phyloP scores from a whole-genome alignment of 2,329 filamentous ascomycete genomes.

The Blastomyces parvus region DNA sequence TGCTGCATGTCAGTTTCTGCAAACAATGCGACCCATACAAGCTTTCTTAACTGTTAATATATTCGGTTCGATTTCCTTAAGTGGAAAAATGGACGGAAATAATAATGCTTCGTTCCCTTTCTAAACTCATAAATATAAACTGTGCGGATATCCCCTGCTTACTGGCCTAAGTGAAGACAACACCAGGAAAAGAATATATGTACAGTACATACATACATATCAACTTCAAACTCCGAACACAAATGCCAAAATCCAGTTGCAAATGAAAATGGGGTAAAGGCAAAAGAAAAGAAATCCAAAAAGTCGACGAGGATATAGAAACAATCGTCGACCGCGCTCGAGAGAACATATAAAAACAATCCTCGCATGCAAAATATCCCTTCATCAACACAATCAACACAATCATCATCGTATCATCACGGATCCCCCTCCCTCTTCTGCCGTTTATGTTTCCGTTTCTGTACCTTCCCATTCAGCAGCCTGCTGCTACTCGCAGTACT shows the following conservation, averaged over 20 bases:
- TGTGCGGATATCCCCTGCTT: neutral
- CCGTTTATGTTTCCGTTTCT: slow-evolving; percentile 4
- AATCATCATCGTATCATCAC: neutral
- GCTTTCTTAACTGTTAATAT: too few relatives aligned
- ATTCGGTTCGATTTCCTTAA: too few relatives aligned
- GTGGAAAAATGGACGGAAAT: too few relatives aligned
- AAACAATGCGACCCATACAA: too few relatives aligned
- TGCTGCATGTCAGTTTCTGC: too few relatives aligned
- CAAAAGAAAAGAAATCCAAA: neutral
- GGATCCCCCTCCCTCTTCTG: neutral
- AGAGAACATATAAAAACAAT: neutral
- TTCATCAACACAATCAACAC: neutral
- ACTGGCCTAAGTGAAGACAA: neutral
- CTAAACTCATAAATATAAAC: slow-evolving; percentile 33
- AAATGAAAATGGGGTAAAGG: neutral
- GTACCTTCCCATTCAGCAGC: neutral
- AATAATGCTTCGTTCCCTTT: slow-evolving; percentile 11
- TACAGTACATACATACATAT: neutral
- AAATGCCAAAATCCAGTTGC: neutral
- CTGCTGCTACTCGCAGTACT: neutral
- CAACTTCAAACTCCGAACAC: neutral
- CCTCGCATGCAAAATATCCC: neutral
- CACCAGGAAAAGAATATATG: neutral
- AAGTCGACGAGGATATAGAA: neutral
- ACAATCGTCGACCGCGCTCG: neutral